A percentile compares a stretch with the other conserved stretches of the same genome.
These are phyloP conservation scores for Solanum hybrid DNA, from an alignment of 305 asterid species.

Conservation along the genomic window DNA sequence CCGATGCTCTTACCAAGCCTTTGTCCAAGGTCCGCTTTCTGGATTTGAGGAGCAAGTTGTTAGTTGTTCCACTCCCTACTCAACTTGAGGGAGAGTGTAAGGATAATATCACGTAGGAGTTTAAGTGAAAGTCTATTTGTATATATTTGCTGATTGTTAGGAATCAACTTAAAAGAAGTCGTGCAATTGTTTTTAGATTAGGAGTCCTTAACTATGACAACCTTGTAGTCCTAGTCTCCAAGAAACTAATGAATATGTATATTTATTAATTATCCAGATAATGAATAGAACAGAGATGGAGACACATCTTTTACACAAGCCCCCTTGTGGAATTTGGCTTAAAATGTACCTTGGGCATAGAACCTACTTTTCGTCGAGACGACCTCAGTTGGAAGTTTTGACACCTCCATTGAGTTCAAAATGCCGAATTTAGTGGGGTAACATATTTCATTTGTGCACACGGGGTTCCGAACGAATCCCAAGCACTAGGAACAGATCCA, in stretches of 20 bases:
- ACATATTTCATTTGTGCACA: too few species aligned
- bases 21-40: background rate
- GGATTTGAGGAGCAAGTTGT: background rate
- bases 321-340: too few species aligned
- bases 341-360: too few species aligned
- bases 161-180: background rate
- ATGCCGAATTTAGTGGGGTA: too few species aligned
- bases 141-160: background rate
- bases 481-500: background rate
- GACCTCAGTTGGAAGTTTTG: too few species aligned
- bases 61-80: background rate
- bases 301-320: background rate
- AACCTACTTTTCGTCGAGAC: too few species aligned
- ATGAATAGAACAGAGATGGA: background rate
- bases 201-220: background rate
- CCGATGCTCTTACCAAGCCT: background rate
- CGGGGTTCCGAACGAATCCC: too few species aligned
- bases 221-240: background rate
- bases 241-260: background rate
- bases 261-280: background rate
- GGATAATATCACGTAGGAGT: background rate
- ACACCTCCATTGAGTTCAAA: too few species aligned
- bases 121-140: background rate
- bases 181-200: background rate
- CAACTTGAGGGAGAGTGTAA: background rate